phyloP scores from a whole-genome alignment of 108 stramenopile species.

The Cyclotella baltica region DNA sequence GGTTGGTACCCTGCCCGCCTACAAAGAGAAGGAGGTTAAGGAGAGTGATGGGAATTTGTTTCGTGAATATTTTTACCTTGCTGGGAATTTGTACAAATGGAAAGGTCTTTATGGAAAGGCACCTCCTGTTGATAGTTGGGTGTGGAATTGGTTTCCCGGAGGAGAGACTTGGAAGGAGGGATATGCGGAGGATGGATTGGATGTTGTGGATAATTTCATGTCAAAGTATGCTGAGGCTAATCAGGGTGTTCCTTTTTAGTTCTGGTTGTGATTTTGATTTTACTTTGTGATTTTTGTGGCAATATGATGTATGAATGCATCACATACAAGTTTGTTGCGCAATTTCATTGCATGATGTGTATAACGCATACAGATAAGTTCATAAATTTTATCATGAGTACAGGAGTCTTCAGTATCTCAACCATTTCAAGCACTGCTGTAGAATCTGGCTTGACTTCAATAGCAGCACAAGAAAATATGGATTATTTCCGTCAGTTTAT shows the following conservation, averaged over 20 bases:
- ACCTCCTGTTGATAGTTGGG: slow-evolving; percentile 46
- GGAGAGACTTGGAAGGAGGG: slow-evolving; percentile 45
- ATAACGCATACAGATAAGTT: no score
- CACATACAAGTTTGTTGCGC: no score
- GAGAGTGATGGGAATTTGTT: slow-evolving; percentile 28
- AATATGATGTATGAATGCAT: no score
- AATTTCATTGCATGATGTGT: no score
- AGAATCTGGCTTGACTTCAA: no score
- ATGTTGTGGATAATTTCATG: slow-evolving; percentile 31
- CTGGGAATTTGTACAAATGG: slow-evolving; percentile 44
- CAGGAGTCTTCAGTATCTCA: no score
- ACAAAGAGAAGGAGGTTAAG: slow-evolving; percentile 11
- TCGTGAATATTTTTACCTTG: slow-evolving; percentile 48
- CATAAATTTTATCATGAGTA: no score
- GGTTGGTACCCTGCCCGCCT: slow-evolving; percentile 7
- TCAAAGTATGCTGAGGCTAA: slow-evolving; percentile 38
- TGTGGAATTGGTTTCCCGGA: slow-evolving; percentile 50
- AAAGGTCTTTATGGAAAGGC: slow-evolving; percentile 35
- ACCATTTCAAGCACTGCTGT: no score
- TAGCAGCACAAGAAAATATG: no score
- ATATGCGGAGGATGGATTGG: slow-evolving; percentile 30
- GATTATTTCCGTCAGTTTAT: no score
- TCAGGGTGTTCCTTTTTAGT: slow-evolving; percentile 52
- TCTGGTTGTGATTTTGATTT: no score
- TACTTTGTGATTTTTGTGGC: no score